A percentile compares a stretch with the other conserved stretches of the same genome.
These are phyloP conservation scores for Sphaerulina vaccinii DNA, from an alignment of 2,329 filamentous ascomycete species.

Conservation along the genomic window DNA sequence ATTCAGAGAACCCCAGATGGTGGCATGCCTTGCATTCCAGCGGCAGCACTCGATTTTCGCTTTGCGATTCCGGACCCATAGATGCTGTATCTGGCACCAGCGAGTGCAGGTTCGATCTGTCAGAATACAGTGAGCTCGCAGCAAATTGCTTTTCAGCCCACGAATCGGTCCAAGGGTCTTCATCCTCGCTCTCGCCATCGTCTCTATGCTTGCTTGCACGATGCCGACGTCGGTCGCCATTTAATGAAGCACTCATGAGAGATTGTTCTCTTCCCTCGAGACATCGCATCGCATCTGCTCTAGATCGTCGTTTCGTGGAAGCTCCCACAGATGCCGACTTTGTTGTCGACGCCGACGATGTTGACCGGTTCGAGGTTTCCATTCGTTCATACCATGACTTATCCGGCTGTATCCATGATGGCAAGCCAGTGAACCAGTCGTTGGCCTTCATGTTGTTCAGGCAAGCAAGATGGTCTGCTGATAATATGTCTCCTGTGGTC, in stretches of 20 bases:
- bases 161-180: constrained; percentile 2
- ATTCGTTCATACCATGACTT: not conserved
- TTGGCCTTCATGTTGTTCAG: not conserved
- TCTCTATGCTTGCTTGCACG: not conserved
- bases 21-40: not conserved
- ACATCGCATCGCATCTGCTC: constrained; percentile 8
- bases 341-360: constrained; percentile 2
- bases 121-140: not conserved
- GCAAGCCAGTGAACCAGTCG: constrained; percentile 4
- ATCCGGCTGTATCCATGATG: constrained; percentile 9
- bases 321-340: constrained; percentile 2
- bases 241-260: not conserved
- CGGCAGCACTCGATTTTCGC: not conserved
- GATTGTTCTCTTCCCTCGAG: constrained; percentile 9
- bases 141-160: not conserved
- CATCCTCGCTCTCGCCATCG: constrained; percentile 2
- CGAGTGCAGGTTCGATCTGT: not conserved
- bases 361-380: not conserved
- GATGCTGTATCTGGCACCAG: not conserved
- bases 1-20: not conserved
- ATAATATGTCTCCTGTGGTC: not conserved
- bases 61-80: not conserved
- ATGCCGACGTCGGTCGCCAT: not conserved
- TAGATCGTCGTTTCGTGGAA: constrained; percentile 3
- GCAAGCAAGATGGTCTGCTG: not conserved